Conservation (phyloP, 2,329 filamentous ascomycete species). For the Tolypocladium endophyticum region DNA sequence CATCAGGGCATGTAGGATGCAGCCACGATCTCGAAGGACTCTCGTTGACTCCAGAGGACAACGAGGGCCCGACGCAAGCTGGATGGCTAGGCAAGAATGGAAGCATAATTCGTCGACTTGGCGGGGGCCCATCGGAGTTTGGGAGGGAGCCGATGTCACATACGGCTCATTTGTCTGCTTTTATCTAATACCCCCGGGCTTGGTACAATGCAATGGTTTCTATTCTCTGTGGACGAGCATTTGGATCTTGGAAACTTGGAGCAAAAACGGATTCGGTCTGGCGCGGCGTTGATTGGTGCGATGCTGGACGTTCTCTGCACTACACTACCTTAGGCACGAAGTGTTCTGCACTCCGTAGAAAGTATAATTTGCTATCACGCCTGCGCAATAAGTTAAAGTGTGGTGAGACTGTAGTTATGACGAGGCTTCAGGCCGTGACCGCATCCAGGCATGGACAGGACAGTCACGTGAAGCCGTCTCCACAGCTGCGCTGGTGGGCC, state of each 20-base stretch:
- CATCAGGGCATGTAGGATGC: constrained; percentile 33
- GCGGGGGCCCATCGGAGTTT: neutral
- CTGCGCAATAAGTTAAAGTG: neutral
- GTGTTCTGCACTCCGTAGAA: neutral
- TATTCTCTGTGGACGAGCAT: neutral
- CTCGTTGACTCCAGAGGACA: neutral
- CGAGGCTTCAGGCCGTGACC: neutral
- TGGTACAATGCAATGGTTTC: neutral
- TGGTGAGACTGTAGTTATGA: neutral
- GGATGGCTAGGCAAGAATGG: neutral
- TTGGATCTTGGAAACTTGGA: neutral
- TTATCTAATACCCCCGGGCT: constrained; percentile 2
- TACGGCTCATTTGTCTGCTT: neutral
- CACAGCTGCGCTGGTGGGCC: constrained; percentile 9
- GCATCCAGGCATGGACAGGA: neutral
- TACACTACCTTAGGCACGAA: neutral
- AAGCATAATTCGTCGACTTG: neutral
- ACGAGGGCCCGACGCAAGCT: neutral
- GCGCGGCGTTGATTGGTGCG: neutral
- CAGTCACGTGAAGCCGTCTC: constrained; percentile 16
- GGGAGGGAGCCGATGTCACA: neutral
- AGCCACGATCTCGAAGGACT: too few species aligned
- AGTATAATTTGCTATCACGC: neutral
- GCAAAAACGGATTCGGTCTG: neutral
- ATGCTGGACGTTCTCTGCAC: neutral